These are phyloP conservation scores for Corylus avellana DNA, from an alignment of 306 rosid species.

Conservation along the genomic window DNA sequence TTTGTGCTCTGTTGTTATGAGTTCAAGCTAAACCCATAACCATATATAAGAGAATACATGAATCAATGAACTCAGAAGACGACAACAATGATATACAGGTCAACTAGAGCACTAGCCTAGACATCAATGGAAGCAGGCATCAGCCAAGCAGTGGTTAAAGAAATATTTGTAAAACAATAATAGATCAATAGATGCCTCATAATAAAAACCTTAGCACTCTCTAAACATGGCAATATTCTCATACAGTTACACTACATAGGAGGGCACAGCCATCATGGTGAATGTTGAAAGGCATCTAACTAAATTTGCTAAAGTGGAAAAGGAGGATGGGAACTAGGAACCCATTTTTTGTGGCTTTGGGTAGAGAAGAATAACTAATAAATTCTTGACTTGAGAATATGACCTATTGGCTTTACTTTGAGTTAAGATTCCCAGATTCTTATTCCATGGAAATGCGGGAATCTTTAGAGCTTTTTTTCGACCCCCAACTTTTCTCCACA, in stretches of 20 bases:
- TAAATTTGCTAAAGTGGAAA: slow-evolving; percentile 41
- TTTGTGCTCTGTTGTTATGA: too few species aligned
- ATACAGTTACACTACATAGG: neutral
- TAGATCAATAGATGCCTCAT: too few species aligned
- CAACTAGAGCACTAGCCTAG: too few species aligned
- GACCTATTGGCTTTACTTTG: slow-evolving; percentile 58
- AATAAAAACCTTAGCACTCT: slow-evolving; percentile 28
- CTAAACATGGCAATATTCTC: slow-evolving; percentile 37
- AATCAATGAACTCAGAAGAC: too few species aligned
- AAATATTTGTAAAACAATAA: too few species aligned
- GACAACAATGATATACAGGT: too few species aligned
- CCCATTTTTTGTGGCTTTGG: slow-evolving; percentile 92
- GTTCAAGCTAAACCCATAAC: too few species aligned
- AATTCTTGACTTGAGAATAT: slow-evolving; percentile 89
- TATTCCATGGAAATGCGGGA: slow-evolving; percentile 46
- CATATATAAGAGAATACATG: too few species aligned
- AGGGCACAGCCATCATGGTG: slow-evolving; percentile 33
- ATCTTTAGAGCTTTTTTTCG: slow-evolving; percentile 44
- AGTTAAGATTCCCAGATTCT: slow-evolving; percentile 78
- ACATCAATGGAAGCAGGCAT: too few species aligned
- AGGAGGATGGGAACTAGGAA: slow-evolving; percentile 72
- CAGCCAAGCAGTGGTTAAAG: too few species aligned
- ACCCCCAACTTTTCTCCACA: slow-evolving; percentile 36
- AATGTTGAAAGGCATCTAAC: slow-evolving; percentile 54
- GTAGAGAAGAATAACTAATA: slow-evolving; percentile 55